Percentiles rank a stretch among this genome's conserved stretches.
These are phyloP conservation scores for Trichoderma oligosporum DNA, from an alignment of 2,329 filamentous ascomycete genomes.

Conservation along the genomic window DNA sequence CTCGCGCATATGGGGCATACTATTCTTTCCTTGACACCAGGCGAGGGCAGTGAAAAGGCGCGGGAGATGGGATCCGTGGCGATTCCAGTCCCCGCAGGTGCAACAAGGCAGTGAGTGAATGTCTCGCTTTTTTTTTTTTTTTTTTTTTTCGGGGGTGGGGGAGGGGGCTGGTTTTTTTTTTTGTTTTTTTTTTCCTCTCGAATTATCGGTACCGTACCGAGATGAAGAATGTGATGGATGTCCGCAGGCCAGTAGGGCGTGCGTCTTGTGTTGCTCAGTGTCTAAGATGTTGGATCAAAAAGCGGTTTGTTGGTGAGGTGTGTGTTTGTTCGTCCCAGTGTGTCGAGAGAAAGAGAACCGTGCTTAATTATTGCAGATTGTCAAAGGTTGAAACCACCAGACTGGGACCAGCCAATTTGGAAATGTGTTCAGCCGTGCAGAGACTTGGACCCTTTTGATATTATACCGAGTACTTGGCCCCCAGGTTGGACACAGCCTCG, in stretches of 20 bases:
- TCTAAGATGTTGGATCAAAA: constrained; percentile 9
- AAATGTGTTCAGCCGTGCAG: constrained; percentile 10
- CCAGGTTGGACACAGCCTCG: constrained; percentile 11
- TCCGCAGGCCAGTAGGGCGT: background rate
- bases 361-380: background rate
- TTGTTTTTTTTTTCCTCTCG: no score
- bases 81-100: background rate
- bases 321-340: constrained; percentile 5
- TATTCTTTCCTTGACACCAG: constrained; percentile 4
- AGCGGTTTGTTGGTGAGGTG: constrained; percentile 4
- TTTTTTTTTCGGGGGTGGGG: no score
- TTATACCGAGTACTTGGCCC: no score
- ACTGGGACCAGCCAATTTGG: constrained; percentile 4
- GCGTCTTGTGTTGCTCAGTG: constrained; percentile 4
- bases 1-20: constrained; percentile 29
- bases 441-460: no score
- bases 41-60: background rate
- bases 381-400: constrained; percentile 1
- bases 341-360: background rate
- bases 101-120: background rate
- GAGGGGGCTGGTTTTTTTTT: no score
- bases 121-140: constrained; percentile 13
- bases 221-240: no score
- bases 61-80: background rate
- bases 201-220: background rate